Percentiles rank a stretch among this genome's conserved stretches.
These are phyloP conservation scores for Lepidium sativum DNA, from an alignment of 345 rosid genomes.

Conservation along the genomic window DNA sequence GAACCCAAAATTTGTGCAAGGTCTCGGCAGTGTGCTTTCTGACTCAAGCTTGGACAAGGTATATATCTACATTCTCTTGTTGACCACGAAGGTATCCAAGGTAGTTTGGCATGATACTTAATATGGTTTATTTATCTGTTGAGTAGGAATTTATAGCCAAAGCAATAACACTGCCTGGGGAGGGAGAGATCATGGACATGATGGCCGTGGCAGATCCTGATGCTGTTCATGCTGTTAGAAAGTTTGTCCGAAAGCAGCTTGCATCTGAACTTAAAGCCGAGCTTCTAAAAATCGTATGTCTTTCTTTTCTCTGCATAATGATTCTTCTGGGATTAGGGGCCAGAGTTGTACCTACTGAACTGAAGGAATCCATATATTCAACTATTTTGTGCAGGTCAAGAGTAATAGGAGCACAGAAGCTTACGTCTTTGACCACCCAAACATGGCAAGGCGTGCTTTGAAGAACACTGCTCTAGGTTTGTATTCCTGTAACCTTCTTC, in stretches of 20 bases:
- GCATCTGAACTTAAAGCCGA: constrained; percentile 80
- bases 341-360: not conserved
- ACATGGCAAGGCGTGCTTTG: constrained; percentile 79
- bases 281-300: constrained; percentile 55
- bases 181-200: constrained; percentile 98
- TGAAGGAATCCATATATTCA: not conserved
- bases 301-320: not conserved
- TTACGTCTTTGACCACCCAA: constrained; percentile 72
- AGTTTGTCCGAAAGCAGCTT: constrained; percentile 77
- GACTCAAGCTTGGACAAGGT: constrained; percentile 82
- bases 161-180: constrained; percentile 88
- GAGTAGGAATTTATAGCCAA: constrained; percentile 82
- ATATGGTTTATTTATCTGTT: constrained; percentile 1
- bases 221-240: constrained; percentile 91
- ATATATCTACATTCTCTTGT: constrained; percentile 1
- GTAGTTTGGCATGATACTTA: not conserved
- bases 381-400: constrained; percentile 43
- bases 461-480: constrained; percentile 81
- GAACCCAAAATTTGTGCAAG: constrained; percentile 68
- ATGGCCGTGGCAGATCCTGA: constrained; percentile 97
- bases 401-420: constrained; percentile 66
- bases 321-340: not conserved
- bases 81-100: not conserved
- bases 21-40: constrained; percentile 64
- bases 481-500: constrained; percentile 9